Evolutionary conservation across 2,329 filamentous ascomycete genomes (phyloP), one percentile per base, ranked within the genome.

Genomic region (Fusarium azukiicola): DNA sequence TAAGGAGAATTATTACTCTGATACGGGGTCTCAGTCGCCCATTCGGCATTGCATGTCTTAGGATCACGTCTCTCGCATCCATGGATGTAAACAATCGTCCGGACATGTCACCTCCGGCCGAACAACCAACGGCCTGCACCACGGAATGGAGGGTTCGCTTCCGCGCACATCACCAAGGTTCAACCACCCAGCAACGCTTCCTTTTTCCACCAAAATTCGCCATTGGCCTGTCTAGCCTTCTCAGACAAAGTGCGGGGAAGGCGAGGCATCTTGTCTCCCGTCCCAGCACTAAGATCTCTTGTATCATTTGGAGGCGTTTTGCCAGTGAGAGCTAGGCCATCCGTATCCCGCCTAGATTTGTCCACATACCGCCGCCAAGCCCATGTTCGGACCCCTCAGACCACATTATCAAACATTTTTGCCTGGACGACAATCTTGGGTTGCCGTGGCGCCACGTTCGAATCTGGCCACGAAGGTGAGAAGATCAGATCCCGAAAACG

Each of bases 201-300:
- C 56, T 67, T 72, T 47, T 72, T 67, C n/a, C 52, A 47, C 40
- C 38, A 75, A 46, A 72, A 66, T 72, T 42, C 58, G 56, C 23
- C 36, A 79, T 77, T 77, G 77, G 71, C 66, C 61, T 47, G 49
- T 47, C 52, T 67, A 38, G 58, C 52, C 42, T 49, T 52, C 47
- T 38, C 6, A 14, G 36, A 36, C 21, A 67, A 69, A 69, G 50
- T 79, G 76, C 77, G 77, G 74, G 77, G 77, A 79, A 79, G 61
- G 74, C 52, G 77, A 54, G 38, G 46, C 47, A 54, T 61, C 66
- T 38, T 54, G 23, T 54, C 38, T 52, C 66, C 38, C 50, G 21
- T 61, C 40, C 36, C 36, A 61, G 14, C 56, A 61, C 56, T 61
- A 61, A 61, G 56, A 61, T 61, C 52, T 69, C 16, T 68, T 69